A percentile compares a stretch with the other conserved stretches of the same genome.
Evolutionary conservation across 2,329 filamentous ascomycete species (phyloP).

Genomic region (Orbilia oligospora): DNA sequence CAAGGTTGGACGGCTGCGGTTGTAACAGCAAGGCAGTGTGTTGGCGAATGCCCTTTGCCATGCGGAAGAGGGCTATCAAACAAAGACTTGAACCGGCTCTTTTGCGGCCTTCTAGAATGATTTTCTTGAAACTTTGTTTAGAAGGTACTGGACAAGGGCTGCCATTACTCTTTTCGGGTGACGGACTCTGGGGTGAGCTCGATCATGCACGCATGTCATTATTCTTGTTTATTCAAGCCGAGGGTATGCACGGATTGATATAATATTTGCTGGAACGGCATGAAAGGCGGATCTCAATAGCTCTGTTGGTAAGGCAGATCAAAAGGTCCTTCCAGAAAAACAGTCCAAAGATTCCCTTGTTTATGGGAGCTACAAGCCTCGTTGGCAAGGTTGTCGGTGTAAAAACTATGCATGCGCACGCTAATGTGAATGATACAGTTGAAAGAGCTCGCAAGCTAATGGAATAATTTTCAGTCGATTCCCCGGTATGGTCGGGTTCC

Average conservation of each 20-base stretch:
- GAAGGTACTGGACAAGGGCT: slow-evolving; percentile 25
- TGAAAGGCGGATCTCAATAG: slow-evolving; percentile 31
- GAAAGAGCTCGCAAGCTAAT: slow-evolving; percentile 36
- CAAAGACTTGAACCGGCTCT: slow-evolving; percentile 28
- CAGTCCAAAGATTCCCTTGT: not conserved
- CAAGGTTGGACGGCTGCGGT: slow-evolving; percentile 27
- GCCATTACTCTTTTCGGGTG: slow-evolving; percentile 13
- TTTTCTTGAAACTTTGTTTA: slow-evolving; percentile 48
- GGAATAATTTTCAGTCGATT: slow-evolving; percentile 11
- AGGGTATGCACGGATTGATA: not conserved
- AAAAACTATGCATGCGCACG: not conserved
- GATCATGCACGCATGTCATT: slow-evolving; percentile 15
- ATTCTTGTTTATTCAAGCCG: slow-evolving; percentile 1
- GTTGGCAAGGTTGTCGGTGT: slow-evolving; percentile 39
- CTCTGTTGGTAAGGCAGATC: slow-evolving; percentile 51
- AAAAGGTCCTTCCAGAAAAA: slow-evolving; percentile 42
- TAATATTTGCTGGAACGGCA: not conserved
- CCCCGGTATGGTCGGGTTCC: slow-evolving; percentile 9
- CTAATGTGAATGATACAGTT: slow-evolving; percentile 3
- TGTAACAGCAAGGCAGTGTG: slow-evolving; percentile 35
- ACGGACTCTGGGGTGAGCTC: slow-evolving; percentile 12
- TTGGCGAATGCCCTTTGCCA: slow-evolving; percentile 28
- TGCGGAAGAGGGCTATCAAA: slow-evolving; percentile 36
- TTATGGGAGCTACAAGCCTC: not conserved
- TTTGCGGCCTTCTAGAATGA: slow-evolving; percentile 34